These are phyloP conservation scores for Kodamaea derodonti DNA, from an alignment of 1,139 yeast genomes.

Conservation along the genomic window DNA sequence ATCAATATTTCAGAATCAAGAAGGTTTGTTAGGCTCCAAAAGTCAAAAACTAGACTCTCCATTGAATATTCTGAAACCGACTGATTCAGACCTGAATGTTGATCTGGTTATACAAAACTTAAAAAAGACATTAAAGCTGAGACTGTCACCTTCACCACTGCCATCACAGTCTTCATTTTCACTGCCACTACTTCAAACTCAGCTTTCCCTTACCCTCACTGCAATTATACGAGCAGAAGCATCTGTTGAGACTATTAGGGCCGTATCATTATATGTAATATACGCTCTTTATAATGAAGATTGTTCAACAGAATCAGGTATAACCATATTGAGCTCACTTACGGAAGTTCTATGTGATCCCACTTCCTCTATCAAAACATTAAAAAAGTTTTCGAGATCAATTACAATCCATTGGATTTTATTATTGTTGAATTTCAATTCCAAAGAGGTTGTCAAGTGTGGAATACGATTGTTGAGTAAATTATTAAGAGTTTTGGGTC, in stretches of 20 bases:
- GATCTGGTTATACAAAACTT: no score
- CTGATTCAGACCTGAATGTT: neutral
- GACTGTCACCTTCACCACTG: neutral
- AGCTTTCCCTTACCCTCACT: slow-evolving; percentile 19
- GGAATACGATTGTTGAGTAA: slow-evolving; percentile 50
- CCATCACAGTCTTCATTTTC: slow-evolving; percentile 10
- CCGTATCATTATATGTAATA: slow-evolving; percentile 33
- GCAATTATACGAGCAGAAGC: slow-evolving; percentile 27
- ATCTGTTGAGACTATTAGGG: slow-evolving; percentile 36
- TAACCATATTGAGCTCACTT: slow-evolving; percentile 24
- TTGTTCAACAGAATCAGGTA: slow-evolving; percentile 28
- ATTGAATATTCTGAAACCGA: neutral
- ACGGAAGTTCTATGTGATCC: slow-evolving; percentile 31
- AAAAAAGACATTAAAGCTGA: no score
- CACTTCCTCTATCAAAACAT: slow-evolving; percentile 29
- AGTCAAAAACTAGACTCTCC: no score
- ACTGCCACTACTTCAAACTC: slow-evolving; percentile 9
- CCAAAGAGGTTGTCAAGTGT: slow-evolving; percentile 39
- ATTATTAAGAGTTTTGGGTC: slow-evolving; percentile 45
- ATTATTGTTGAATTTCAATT: slow-evolving; percentile 43
- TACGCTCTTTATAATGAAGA: slow-evolving; percentile 32
- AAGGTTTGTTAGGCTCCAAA: neutral
- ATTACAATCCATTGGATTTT: slow-evolving; percentile 66
- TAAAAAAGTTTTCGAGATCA: slow-evolving; percentile 50
- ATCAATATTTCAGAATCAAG: neutral